These are phyloP conservation scores for Carex scoparia DNA, from an alignment of 176 grass and related monocot genomes.

Conservation along the genomic window DNA sequence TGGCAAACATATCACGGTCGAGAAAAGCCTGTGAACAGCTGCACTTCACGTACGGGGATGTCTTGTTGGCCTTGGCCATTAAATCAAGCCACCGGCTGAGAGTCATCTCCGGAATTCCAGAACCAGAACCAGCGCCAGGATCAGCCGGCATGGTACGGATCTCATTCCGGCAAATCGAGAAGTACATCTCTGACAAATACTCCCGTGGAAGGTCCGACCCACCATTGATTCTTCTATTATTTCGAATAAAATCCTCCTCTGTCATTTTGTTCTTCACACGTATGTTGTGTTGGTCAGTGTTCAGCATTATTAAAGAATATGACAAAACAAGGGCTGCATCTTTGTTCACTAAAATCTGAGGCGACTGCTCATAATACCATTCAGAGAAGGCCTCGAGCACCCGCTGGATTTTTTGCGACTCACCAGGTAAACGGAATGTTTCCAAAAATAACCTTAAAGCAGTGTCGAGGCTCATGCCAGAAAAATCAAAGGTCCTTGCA, in stretches of 20 bases:
- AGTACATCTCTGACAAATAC: conserved; percentile 70
- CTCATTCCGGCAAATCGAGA: conserved; percentile 92
- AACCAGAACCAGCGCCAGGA: conserved; percentile 27
- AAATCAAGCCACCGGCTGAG: conserved; percentile 90
- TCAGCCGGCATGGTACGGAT: conserved; percentile 84
- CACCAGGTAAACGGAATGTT: conserved; percentile 92
- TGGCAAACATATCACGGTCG: conserved; percentile 89
- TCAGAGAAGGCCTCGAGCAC: conserved; percentile 96
- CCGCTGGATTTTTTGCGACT: conserved; percentile 96
- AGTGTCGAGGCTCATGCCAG: conserved; percentile 89
- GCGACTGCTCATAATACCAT: conserved; percentile 90
- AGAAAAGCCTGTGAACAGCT: conserved; percentile 53
- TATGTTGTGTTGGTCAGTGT: conserved; percentile 95
- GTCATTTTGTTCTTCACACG: conserved; percentile 99
- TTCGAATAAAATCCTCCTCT: conserved; percentile 96
- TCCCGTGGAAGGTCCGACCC: conserved; percentile 84
- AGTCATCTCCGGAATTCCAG: conserved; percentile 87
- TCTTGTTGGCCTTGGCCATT: conserved; percentile 74
- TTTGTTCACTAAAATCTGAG: conserved; percentile 74
- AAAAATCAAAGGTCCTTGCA: conserved; percentile 87
- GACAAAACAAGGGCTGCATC: conserved; percentile 87
- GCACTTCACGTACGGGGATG: conserved; percentile 69
- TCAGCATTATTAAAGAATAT: conserved; percentile 96
- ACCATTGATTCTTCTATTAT: conserved; percentile 90
- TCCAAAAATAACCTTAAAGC: conserved; percentile 93